These are phyloP conservation scores for Odontarrhena argentea DNA, from an alignment of 345 rosid genomes.

Conservation along the genomic window DNA sequence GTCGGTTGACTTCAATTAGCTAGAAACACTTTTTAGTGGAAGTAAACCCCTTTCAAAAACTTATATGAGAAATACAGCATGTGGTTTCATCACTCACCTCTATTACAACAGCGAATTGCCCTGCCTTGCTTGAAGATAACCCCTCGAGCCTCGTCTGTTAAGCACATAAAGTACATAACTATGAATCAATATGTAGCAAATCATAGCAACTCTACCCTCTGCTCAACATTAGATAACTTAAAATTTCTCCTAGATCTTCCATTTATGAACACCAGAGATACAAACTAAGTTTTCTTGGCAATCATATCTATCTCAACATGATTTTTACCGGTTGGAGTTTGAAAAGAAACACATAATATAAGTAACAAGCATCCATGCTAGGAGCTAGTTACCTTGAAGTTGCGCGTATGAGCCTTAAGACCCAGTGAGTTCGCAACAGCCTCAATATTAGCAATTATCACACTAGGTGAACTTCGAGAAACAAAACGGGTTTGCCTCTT, in stretches of 20 bases:
- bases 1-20: neutral
- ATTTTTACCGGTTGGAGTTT: neutral
- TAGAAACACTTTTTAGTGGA: neutral
- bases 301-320: constrained; percentile 7
- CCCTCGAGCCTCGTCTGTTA: constrained; percentile 79
- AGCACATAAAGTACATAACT: neutral
- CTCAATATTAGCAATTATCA: constrained; percentile 66
- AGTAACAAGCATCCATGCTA: constrained; percentile 8
- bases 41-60: constrained; percentile 17
- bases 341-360: neutral
- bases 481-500: constrained; percentile 89
- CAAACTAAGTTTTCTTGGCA: constrained; percentile 11
- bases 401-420: constrained; percentile 64
- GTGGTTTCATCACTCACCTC: constrained; percentile 49
- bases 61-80: neutral
- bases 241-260: neutral
- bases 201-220: constrained; percentile 5
- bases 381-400: constrained; percentile 66
- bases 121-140: constrained; percentile 52
- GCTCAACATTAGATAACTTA: neutral
- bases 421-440: constrained; percentile 68
- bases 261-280: neutral
- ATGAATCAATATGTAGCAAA: constrained; percentile 2
- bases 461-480: constrained; percentile 67
- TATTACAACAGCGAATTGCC: constrained; percentile 73